Evolutionary conservation across 2,329 filamentous ascomycete species (phyloP).

Genomic region (Claviceps citrina): DNA sequence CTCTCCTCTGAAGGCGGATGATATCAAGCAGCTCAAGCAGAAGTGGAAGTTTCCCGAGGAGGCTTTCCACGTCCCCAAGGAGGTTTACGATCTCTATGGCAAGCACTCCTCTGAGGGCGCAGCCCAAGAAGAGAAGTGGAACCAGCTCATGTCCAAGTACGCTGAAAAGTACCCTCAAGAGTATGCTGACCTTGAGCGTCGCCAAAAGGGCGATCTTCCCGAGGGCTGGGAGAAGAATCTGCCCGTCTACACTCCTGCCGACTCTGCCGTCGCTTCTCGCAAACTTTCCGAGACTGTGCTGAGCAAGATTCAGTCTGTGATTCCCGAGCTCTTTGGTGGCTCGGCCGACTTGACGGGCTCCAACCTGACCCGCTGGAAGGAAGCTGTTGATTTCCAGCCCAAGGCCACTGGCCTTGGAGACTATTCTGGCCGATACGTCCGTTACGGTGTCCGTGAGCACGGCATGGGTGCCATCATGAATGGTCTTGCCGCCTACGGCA

Average conservation of each 20-base stretch:
- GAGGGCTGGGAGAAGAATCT: slow-evolving; percentile 93
- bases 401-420: slow-evolving; percentile 72
- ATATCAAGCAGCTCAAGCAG: slow-evolving; percentile 83
- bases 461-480: slow-evolving; percentile 88
- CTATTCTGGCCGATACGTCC: slow-evolving; percentile 81
- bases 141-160: slow-evolving; percentile 83
- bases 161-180: slow-evolving; percentile 59
- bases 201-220: slow-evolving; percentile 68
- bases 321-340: slow-evolving; percentile 88
- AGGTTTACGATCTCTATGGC: slow-evolving; percentile 83
- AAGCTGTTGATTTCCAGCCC: slow-evolving; percentile 92
- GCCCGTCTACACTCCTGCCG: slow-evolving; percentile 75
- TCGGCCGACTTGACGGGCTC: slow-evolving; percentile 96
- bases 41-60: slow-evolving; percentile 92
- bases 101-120: slow-evolving; percentile 77
- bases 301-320: slow-evolving; percentile 62
- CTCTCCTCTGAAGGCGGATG: slow-evolving; percentile 85
- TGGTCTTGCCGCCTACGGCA: slow-evolving; percentile 89
- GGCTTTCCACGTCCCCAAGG: slow-evolving; percentile 82
- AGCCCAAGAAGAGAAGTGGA: slow-evolving; percentile 86
- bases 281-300: slow-evolving; percentile 95
- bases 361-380: slow-evolving; percentile 98
- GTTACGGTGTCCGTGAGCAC: slow-evolving; percentile 86
- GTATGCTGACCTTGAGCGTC: slow-evolving; percentile 66
- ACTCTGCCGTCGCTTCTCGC: slow-evolving; percentile 75